Percentiles rank a stretch among this genome's conserved stretches.
These are phyloP conservation scores for Fraxinus xanthoxyloides DNA, from an alignment of 305 asterid genomes.

Conservation along the genomic window DNA sequence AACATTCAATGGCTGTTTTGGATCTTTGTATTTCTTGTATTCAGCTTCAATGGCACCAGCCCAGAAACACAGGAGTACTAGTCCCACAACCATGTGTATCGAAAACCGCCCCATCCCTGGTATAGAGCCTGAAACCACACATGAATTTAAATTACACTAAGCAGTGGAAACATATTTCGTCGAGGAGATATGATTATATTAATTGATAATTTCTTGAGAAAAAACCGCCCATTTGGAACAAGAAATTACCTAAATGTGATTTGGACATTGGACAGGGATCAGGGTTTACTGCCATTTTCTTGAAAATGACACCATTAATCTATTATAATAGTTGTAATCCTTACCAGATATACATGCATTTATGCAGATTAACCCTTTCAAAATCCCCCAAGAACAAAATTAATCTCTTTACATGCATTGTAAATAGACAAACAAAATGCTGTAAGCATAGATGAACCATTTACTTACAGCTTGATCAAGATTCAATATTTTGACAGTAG, in stretches of 20 bases:
- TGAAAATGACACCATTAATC: background rate
- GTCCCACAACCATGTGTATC: background rate
- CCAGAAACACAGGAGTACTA: constrained; percentile 21
- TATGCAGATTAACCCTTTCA: background rate
- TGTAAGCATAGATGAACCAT: background rate
- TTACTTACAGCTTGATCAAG: background rate
- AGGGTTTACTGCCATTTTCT: background rate
- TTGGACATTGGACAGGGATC: background rate
- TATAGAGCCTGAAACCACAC: background rate
- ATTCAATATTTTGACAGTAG: background rate
- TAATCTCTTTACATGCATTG: background rate
- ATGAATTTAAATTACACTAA: background rate
- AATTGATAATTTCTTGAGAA: background rate
- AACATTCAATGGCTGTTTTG: constrained; percentile 31
- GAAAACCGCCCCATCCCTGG: constrained; percentile 17
- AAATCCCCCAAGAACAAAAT: background rate
- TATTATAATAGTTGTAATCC: background rate
- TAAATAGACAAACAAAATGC: background rate
- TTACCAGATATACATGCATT: background rate
- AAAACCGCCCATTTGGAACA: background rate
- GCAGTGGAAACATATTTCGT: background rate
- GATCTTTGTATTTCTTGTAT: constrained; percentile 30
- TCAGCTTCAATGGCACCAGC: constrained; percentile 16
- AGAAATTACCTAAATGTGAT: background rate
- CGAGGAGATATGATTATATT: background rate